phyloP scores from a whole-genome alignment of 1,284 basidiomycete genomes.

The Agroathelia rolfsii region DNA sequence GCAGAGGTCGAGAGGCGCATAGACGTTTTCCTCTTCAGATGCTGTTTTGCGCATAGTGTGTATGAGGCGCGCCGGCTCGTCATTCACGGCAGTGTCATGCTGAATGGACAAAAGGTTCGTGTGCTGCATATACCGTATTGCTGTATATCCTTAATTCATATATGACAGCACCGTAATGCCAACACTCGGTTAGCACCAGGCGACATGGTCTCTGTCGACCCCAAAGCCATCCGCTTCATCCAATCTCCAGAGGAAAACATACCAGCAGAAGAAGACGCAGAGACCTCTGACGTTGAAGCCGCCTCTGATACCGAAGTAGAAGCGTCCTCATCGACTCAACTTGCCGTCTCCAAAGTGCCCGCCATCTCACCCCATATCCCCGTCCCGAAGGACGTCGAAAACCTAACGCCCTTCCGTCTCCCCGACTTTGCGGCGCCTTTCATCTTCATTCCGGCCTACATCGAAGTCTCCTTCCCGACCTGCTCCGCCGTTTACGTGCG shows the following conservation, averaged over 20 bases:
- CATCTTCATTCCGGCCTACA: slow-evolving; percentile 93
- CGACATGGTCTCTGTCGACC: slow-evolving; percentile 88
- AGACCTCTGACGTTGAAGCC: slow-evolving; percentile 4
- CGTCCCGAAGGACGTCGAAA: slow-evolving; percentile 9
- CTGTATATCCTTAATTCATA: slow-evolving; percentile 6
- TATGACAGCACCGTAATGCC: slow-evolving; percentile 64
- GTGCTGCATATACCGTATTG: slow-evolving; percentile 4
- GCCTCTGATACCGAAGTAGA: slow-evolving; percentile 7
- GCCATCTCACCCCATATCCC: slow-evolving; percentile 10
- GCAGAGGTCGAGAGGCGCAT: slow-evolving; percentile 87
- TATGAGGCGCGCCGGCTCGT: slow-evolving; percentile 86
- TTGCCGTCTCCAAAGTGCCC: slow-evolving; percentile 10
- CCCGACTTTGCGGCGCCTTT: slow-evolving; percentile 85
- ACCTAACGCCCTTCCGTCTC: slow-evolving; percentile 72
- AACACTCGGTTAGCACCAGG: slow-evolving; percentile 91
- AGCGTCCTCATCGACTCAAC: slow-evolving; percentile 3
- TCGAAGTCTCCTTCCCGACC: slow-evolving; percentile 84
- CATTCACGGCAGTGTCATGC: slow-evolving; percentile 77
- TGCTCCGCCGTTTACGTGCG: slow-evolving; percentile 93
- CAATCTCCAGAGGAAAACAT: slow-evolving; percentile 27
- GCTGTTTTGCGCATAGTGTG: slow-evolving; percentile 84
- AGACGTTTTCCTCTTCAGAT: slow-evolving; percentile 87
- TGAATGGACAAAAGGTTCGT: slow-evolving; percentile 85
- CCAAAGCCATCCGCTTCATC: slow-evolving; percentile 72
- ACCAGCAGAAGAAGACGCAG: slow-evolving; percentile 17